Conservation (phyloP, 495 filamentous ascomycete species). For the Parmelia sp. region DNA sequence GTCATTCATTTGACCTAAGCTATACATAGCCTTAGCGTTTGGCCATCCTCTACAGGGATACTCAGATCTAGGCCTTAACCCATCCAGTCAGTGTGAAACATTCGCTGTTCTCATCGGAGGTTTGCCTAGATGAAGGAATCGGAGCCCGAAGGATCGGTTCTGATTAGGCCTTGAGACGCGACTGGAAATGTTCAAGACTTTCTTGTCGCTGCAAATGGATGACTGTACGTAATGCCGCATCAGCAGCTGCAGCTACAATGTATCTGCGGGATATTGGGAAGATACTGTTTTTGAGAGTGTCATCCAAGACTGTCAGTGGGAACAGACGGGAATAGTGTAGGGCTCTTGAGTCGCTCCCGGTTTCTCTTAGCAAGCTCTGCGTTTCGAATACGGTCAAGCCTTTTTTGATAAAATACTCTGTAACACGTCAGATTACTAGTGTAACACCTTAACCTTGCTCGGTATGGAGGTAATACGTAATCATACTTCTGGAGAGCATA, state of each 20-base stretch:
- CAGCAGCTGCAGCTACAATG: not conserved
- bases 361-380: conserved; percentile 76
- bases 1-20: not conserved
- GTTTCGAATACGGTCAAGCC: conserved; percentile 70
- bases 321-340: conserved; percentile 74
- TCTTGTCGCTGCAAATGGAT: not conserved
- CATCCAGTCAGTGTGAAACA: not conserved
- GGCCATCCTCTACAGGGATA: not conserved
- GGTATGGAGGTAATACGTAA: not conserved
- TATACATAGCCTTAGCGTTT: not conserved
- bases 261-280: not conserved
- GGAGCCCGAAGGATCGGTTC: not conserved
- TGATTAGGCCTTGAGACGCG: not conserved
- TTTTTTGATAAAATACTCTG: conserved; percentile 81
- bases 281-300: not conserved
- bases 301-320: conserved; percentile 54
- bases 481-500: conserved; percentile 79
- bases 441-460: not conserved
- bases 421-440: conserved; percentile 24
- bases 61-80: not conserved
- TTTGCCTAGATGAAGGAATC: not conserved
- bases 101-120: not conserved
- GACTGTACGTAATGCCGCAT: not conserved
- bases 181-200: not conserved
- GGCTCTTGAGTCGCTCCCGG: conserved; percentile 71